Evolutionary conservation across 169 alveolate species (phyloP).

Genomic region (Plasmodium reichenowi): DNA sequence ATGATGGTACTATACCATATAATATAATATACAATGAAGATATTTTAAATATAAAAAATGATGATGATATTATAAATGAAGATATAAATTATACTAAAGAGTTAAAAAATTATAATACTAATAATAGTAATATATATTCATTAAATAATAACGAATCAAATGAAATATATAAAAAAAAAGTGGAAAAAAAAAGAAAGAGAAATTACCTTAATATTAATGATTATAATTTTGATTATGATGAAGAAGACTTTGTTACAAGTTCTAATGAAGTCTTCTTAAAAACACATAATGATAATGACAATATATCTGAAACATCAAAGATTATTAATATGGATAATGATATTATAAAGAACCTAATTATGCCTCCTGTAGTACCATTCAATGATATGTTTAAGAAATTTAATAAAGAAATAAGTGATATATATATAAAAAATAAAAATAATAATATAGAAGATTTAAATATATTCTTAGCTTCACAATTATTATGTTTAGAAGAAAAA

Average conservation of each 20-base stretch:
- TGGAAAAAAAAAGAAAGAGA: conserved; percentile 44
- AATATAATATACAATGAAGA: conserved; percentile 7
- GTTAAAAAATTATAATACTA: not conserved
- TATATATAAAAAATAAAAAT: conserved; percentile 44
- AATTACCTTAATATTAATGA: conserved; percentile 45
- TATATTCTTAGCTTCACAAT: conserved; percentile 54
- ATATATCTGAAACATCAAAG: not conserved
- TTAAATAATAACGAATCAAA: not conserved
- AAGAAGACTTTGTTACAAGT: conserved; percentile 52
- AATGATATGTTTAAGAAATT: conserved; percentile 40
- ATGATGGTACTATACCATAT: conserved; percentile 28
- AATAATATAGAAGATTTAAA: conserved; percentile 14
- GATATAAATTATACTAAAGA: no score
- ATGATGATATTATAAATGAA: conserved; percentile 10
- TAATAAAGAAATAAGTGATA: conserved; percentile 75
- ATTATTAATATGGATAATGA: conserved; percentile 51
- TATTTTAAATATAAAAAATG: conserved; percentile 16
- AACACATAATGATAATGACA: conserved; percentile 1
- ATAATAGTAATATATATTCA: not conserved
- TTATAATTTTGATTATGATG: conserved; percentile 50
- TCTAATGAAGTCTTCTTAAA: conserved; percentile 35
- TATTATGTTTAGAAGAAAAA: conserved; percentile 55
- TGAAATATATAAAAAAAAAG: not conserved
- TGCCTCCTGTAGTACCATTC: conserved; percentile 68
- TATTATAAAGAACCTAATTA: conserved; percentile 23